Evolutionary conservation across 306 rosid species (phyloP).

Genomic region (Acacia confusa): DNA sequence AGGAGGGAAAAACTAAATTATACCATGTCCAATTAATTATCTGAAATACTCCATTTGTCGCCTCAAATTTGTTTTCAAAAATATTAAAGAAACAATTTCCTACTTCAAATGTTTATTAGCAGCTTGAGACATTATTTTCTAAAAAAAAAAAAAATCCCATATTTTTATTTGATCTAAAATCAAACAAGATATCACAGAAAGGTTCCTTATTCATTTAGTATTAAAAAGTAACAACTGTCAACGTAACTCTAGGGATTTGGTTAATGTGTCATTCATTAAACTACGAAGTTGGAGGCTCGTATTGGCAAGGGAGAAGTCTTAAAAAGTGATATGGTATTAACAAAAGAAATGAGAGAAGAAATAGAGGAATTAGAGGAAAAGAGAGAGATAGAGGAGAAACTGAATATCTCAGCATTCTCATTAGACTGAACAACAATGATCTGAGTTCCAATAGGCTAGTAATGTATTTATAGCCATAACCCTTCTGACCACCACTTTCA

Average conservation of each 20-base stretch:
- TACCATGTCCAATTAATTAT: slow-evolving; percentile 8
- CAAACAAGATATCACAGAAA: neutral
- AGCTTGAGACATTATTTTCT: neutral
- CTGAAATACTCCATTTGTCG: slow-evolving; percentile 10
- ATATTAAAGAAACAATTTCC: neutral
- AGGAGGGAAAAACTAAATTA: slow-evolving; percentile 4
- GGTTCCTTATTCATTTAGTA: neutral
- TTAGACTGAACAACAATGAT: too few relatives aligned
- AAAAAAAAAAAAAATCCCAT: too few relatives aligned
- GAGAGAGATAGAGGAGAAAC: too few relatives aligned
- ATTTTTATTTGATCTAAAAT: slow-evolving; percentile 8
- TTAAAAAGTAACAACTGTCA: neutral
- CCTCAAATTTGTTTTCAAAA: slow-evolving; percentile 10
- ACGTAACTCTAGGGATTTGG: neutral
- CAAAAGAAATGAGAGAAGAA: too few relatives aligned
- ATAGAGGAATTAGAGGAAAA: too few relatives aligned
- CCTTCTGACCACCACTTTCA: too few relatives aligned
- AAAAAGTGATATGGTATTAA: too few relatives aligned
- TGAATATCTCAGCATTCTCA: too few relatives aligned
- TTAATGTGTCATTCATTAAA: neutral
- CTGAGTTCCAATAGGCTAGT: too few relatives aligned
- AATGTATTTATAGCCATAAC: too few relatives aligned
- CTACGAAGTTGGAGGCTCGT: neutral
- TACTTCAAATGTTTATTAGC: slow-evolving; percentile 1
- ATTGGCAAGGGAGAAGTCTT: neutral